These are phyloP conservation scores for Cercospora beticola DNA, from an alignment of 2,329 filamentous ascomycete genomes.

Conservation along the genomic window DNA sequence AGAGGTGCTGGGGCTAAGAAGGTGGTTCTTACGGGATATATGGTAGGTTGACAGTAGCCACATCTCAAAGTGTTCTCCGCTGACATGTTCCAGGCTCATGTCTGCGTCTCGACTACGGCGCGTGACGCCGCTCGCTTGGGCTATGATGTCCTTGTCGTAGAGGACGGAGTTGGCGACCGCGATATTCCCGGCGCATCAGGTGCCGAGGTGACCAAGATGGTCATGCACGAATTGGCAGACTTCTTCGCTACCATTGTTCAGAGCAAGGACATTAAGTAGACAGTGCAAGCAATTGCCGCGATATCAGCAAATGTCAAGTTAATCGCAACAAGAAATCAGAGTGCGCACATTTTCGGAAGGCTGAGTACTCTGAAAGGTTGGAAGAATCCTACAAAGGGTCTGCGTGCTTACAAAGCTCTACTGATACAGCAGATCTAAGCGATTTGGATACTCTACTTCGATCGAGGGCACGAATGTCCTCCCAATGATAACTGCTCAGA, in stretches of 20 bases:
- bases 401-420: no score
- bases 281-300: background rate
- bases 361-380: background rate
- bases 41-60: conserved; percentile 39
- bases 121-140: conserved; percentile 60
- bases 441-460: no score
- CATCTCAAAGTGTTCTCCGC: background rate
- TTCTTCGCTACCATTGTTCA: conserved; percentile 62
- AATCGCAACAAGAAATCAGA: background rate
- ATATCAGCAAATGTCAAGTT: background rate
- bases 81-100: conserved; percentile 54
- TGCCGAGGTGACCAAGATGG: conserved; percentile 54
- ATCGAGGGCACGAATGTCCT: background rate
- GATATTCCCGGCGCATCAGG: conserved; percentile 63
- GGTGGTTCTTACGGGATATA: conserved; percentile 62
- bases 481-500: background rate
- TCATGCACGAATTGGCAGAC: conserved; percentile 61
- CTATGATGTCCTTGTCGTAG: conserved; percentile 62
- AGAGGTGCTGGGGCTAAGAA: conserved; percentile 54
- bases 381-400: no score
- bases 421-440: no score
- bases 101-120: conserved; percentile 64
- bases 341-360: background rate
- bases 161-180: conserved; percentile 65
- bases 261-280: conserved; percentile 49